Base-by-base conservation (phyloP, 108 stramenopile species). In the Epithemia pelagica region DNA sequence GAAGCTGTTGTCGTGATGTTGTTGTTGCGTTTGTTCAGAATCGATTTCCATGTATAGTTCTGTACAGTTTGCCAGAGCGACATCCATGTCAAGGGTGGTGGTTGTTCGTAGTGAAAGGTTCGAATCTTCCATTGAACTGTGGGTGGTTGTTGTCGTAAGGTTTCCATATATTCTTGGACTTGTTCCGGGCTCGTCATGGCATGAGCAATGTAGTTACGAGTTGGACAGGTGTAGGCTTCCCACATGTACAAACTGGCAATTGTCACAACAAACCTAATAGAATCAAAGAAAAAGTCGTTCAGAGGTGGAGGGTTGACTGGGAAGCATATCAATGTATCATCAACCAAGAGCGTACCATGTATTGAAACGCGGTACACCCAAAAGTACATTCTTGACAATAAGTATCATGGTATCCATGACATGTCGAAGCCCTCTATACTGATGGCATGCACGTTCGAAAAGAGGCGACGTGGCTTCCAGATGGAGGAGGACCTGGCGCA, bases 21-120 rank as follows among this genome's bases (percentile, higher is more conserved):
- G 22, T 63, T 33, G 7, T 61, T 31, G 8, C 37, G 29, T n/a
- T 25, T 21, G n/a, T 23, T 24, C 3, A 1, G 2, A 29, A 8
- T 29, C 26, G 26, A 7, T 5, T 5, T 27, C 7, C 7, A 28
- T 26, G 61, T 27, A 5, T 10, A 46, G 37, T 46, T 46, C 15
- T 15, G 37, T 15, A 46, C 5, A 10, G 37, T 46, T 5, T 46
- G 10, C n/a, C n/a, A n/a, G 10, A 46, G 37, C 5, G 37, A 32
- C 28, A 10, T 5, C 15, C 24, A 7, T 21, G 21, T 19, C 22
- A 5, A 61, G 27, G 21, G 28, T n/a, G 28, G 21, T n/a, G n/a
- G n/a, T n/a, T n/a, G n/a, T 61, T 91, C 89, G 61, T 88, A 91
- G 62, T 94, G 92, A 73, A 89, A 94, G 28, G 83, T 82, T 23